Conservation (phyloP, 2,329 filamentous ascomycete species). For the Phaeosphaeria sp. region DNA sequence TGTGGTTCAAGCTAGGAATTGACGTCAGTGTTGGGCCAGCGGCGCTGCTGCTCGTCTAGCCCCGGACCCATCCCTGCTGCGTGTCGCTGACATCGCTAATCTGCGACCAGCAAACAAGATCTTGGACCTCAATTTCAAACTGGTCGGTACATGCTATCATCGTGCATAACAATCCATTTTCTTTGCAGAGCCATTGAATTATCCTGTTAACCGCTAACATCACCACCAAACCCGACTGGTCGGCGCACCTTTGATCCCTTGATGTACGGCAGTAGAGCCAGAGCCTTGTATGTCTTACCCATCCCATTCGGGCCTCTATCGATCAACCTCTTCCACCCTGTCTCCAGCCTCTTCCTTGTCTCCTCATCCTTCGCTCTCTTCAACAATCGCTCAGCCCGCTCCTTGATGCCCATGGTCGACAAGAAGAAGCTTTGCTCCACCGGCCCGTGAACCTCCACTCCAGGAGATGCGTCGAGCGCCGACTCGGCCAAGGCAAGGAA, state of each 20-base stretch:
- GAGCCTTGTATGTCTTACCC: constrained; percentile 92
- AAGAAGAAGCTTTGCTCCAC: constrained; percentile 85
- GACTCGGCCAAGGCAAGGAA: constrained; percentile 86
- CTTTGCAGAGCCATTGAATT: background rate
- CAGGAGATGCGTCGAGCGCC: constrained; percentile 75
- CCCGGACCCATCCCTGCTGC: constrained; percentile 1
- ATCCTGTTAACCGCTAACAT: constrained; percentile 22
- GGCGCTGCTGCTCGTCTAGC: constrained; percentile 9
- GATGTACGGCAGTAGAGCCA: constrained; percentile 79
- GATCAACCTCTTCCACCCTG: constrained; percentile 81
- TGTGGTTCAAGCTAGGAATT: constrained; percentile 26
- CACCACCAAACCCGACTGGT: constrained; percentile 92
- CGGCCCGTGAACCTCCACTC: constrained; percentile 90
- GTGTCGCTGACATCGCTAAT: constrained; percentile 24
- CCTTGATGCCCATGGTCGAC: constrained; percentile 76
- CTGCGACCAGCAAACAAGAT: constrained; percentile 10
- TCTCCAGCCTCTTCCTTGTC: constrained; percentile 63
- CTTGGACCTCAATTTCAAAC: background rate
- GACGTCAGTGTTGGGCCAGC: constrained; percentile 2
- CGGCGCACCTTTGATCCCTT: constrained; percentile 70
- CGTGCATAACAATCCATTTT: background rate
- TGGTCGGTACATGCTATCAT: background rate
- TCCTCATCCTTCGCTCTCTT: constrained; percentile 48
- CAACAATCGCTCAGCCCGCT: constrained; percentile 40
- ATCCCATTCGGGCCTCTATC: constrained; percentile 84